Evolutionary conservation across 139 green algal species (phyloP), one percentile per base, ranked within the genome.

Genomic region (Chlamydomonas sp.): DNA sequence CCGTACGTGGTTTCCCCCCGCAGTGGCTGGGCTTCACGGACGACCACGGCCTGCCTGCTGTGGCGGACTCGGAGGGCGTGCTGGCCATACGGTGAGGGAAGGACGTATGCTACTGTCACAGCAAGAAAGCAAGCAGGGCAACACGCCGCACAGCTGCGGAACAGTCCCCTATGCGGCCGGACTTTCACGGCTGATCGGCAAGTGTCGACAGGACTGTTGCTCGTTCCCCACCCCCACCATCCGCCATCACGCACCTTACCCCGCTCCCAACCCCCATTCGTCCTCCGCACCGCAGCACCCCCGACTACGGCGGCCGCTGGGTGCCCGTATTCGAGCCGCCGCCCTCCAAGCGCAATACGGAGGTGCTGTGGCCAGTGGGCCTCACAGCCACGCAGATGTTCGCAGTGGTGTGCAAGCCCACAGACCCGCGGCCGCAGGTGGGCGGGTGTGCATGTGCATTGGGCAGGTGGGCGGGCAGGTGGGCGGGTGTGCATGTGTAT

Each of bases 21-120:
- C 31, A 49, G 20, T 98, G 96, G 96, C 87, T 99, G 69, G 96
- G 92, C 58, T 97, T 97, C 92, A 95, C 83, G 71, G 94, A 97
- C 69, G 77, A 83, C 73, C 93, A 95, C 69, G 93, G 94, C 1
- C 74, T 93, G 63, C 90, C 97, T 12, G 91, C 92, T 2, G 77
- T 92, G 14, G 93, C 92, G 59, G 96, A 98, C 87, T 93, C 85
- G 58, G 72, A 93, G 63, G 96, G 94, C 0, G 86, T 93, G 62
- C 64, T 97, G 63, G 81, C 90, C 8, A 57, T 95, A 12, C 49
- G 78, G 69, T 89, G 85, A 3, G 20, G 6, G 10, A 5, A 5
- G 68, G 68, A 3, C 5, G 4, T 12, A 14, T 12, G 15, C 2
- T 3, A 4, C 67, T 15, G 14, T 15, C 71, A 4, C 20, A 4